These are phyloP conservation scores for Suillus brevipes DNA, from an alignment of 768 basidiomycete species.

Conservation along the genomic window DNA sequence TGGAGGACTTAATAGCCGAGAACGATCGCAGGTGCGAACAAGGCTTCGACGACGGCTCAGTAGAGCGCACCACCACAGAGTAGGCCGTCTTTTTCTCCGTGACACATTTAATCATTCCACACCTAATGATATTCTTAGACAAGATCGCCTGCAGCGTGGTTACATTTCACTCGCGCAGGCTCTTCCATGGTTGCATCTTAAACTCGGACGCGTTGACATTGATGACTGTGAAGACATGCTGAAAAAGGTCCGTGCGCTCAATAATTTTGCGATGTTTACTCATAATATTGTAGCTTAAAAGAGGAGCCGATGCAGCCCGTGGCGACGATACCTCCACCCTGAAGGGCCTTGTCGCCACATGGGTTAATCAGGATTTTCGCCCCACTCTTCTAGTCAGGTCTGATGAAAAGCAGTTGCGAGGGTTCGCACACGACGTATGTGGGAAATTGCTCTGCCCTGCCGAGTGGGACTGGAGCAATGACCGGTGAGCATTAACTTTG, in stretches of 20 bases:
- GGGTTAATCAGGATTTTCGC: background rate
- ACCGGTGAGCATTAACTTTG: background rate
- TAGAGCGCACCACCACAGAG: background rate
- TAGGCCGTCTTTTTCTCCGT: background rate
- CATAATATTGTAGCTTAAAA: background rate
- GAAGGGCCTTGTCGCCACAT: background rate
- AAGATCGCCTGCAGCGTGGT: background rate
- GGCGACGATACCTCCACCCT: background rate
- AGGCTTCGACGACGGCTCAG: background rate
- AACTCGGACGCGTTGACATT: background rate
- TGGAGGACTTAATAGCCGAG: background rate
- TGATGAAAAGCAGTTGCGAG: background rate
- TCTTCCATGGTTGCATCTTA: background rate
- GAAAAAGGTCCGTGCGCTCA: background rate
- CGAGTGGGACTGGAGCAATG: background rate
- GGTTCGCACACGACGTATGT: background rate
- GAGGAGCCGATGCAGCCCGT: background rate
- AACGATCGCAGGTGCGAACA: background rate
- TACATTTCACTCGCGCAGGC: background rate
- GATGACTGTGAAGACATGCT: background rate
- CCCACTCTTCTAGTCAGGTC: background rate
- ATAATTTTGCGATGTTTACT: background rate
- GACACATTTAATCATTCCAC: no score
- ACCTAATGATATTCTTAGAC: background rate
- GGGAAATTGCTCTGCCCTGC: slow-evolving; percentile 2